Percentiles rank a stretch among this genome's conserved stretches.
Evolutionary conservation across 2,329 filamentous ascomycete species (phyloP).

Genomic region (Mollisia scopiformis): DNA sequence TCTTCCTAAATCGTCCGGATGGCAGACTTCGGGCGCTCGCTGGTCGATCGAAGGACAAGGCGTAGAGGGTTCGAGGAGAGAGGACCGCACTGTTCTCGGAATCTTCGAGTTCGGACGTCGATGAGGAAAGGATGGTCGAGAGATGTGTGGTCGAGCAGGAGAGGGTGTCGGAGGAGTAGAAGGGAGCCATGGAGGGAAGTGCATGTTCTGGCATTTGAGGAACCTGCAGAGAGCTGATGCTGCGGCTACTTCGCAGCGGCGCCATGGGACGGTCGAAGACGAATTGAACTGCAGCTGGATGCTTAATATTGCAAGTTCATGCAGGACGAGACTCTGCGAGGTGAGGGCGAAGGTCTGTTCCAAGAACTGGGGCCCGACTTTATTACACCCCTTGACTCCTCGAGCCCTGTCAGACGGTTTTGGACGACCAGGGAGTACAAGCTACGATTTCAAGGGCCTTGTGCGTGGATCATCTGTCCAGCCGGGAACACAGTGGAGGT

Average conservation of each 20-base stretch:
- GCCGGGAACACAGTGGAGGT: neutral
- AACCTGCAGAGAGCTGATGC: slow-evolving; percentile 9
- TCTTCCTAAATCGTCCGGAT: slow-evolving; percentile 30
- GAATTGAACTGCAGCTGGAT: slow-evolving; percentile 1
- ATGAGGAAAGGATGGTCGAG: neutral
- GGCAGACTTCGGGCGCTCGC: slow-evolving; percentile 28
- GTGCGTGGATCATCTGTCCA: neutral
- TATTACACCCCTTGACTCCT: slow-evolving; percentile 5
- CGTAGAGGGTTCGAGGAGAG: slow-evolving; percentile 31
- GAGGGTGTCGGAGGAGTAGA: slow-evolving; percentile 22
- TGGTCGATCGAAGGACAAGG: slow-evolving; percentile 32
- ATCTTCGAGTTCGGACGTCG: slow-evolving; percentile 10
- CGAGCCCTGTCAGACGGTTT: slow-evolving; percentile 14
- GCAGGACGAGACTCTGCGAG: slow-evolving; percentile 8
- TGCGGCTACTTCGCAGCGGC: slow-evolving; percentile 9
- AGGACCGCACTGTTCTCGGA: slow-evolving; percentile 7
- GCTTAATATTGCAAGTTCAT: slow-evolving; percentile 21
- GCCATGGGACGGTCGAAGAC: slow-evolving; percentile 13
- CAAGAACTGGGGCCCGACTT: neutral
- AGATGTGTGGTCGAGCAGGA: slow-evolving; percentile 24
- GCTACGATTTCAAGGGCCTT: slow-evolving; percentile 7
- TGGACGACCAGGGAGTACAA: neutral
- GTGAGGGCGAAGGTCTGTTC: slow-evolving; percentile 3
- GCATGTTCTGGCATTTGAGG: slow-evolving; percentile 10
- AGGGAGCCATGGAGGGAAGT: neutral